These are phyloP conservation scores for Nicotiana tabacum DNA, from an alignment of 257 asterid species.

Conservation along the genomic window DNA sequence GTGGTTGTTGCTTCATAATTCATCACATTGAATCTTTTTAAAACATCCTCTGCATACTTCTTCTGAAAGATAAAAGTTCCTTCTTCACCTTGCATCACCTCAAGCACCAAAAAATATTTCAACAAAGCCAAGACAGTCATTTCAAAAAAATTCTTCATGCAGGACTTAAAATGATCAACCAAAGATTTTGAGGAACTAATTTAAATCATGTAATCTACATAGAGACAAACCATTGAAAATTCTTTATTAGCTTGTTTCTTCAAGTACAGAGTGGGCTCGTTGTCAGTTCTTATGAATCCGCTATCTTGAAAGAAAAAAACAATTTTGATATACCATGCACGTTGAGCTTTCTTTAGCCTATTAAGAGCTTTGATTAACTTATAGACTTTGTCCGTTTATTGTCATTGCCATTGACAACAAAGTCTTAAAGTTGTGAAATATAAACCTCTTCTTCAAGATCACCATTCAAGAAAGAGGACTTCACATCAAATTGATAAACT, in stretches of 20 bases:
- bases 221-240: not conserved
- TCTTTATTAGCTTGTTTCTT: conserved; percentile 7
- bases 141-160: conserved; percentile 4
- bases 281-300: not conserved
- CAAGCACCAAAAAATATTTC: conserved; percentile 9
- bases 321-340: conserved; percentile 1
- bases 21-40: not conserved
- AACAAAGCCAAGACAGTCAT: not conserved
- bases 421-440: too few relatives aligned
- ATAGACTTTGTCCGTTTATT: too few relatives aligned
- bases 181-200: not conserved
- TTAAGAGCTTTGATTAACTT: too few relatives aligned
- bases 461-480: too few relatives aligned
- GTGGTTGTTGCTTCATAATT: not conserved
- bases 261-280: conserved; percentile 8
- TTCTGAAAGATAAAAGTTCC: not conserved
- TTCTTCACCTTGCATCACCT: not conserved
- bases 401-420: too few relatives aligned
- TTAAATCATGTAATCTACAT: conserved; percentile 10
- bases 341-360: too few relatives aligned
- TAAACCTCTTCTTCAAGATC: too few relatives aligned
- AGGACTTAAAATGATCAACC: not conserved
- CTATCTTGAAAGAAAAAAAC: not conserved
- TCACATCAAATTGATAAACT: too few relatives aligned
- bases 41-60: not conserved